Evolutionary conservation across 2,329 filamentous ascomycete species (phyloP), one percentile per base, ranked within the genome.

Genomic region (Dothidotthia symphoricarpi): DNA sequence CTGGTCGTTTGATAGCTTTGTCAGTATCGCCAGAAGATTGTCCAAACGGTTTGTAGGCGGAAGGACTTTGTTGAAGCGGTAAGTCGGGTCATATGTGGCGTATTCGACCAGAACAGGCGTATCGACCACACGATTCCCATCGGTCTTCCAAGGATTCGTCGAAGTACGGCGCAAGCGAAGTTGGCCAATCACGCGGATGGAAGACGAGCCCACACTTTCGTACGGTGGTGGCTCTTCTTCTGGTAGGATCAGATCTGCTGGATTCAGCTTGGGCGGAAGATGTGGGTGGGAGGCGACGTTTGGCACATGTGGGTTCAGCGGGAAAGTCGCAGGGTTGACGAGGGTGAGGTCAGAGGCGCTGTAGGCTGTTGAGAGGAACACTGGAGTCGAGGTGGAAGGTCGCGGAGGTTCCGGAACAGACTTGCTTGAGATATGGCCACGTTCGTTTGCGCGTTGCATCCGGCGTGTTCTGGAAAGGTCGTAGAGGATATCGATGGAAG

Each of bases 401-500:
- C 47, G 46, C 8, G 41, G 34, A 5, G 51, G 49, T 16, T 58
- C 54, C 16, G 43, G 34, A 16, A 41, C 39, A 22, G 47, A 25
- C 41, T 64, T 63, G 16, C 46, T 43, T 16, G 55, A 45, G 16
- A 46, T 50, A 13, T 34, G 39, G 19, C 42, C 49, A 31, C 45
- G 56, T 31, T 46, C 36, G 26, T 34, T 39, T 25, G 36, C 44
- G 34, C 52, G 48, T 14, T 51, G 19, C 31, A 72, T 69, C 44
- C 75, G 70, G 14, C 85, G 74, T 11, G 83, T 84, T 33, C 82
- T 72, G 0, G 85, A 88, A 11, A 90, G 72, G 56, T 89, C 85
- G 61, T 86, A 89, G 1, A 91, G 74, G 0, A 83, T 88, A 64
- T 90, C 86, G 61, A 90, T 88, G 2, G 84, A 88, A 5, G 80